Evolutionary conservation across 345 rosid genomes (phyloP).

Genomic region (Eucalyptus urophylla): DNA sequence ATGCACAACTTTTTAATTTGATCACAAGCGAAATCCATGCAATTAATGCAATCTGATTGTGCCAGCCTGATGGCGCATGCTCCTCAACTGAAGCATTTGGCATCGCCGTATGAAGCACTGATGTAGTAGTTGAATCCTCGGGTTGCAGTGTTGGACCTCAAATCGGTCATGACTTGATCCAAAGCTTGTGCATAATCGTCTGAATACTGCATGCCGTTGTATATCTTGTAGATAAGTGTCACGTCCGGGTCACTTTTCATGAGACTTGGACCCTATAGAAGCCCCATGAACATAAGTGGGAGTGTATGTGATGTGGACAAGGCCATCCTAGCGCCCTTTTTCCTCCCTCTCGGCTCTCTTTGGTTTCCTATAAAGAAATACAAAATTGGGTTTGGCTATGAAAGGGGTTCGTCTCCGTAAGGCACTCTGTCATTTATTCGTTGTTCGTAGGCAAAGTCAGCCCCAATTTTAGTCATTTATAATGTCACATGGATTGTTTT

Average conservation of each 20-base stretch:
- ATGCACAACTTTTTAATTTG: neutral
- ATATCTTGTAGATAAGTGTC: rapidly evolving
- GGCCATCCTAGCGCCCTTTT: neutral
- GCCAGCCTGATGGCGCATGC: rapidly evolving
- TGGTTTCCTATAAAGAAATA: rapidly evolving
- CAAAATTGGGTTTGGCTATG: rapidly evolving
- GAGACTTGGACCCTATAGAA: rapidly evolving
- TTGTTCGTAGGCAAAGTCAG: neutral
- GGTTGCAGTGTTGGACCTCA: no score
- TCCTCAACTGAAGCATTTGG: no score
- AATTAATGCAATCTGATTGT: rapidly evolving
- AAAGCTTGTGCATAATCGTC: no score
- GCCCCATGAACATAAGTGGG: no score
- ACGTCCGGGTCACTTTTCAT: rapidly evolving
- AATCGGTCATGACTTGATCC: no score
- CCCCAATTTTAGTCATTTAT: neutral
- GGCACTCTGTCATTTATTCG: rapidly evolving
- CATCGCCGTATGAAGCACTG: rapidly evolving
- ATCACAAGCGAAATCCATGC: neutral
- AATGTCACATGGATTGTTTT: rapidly evolving
- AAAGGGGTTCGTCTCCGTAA: rapidly evolving
- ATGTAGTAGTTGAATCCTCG: rapidly evolving
- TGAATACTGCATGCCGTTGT: rapidly evolving
- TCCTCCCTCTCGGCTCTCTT: no score
- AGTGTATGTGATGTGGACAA: no score